Evolutionary conservation across 306 rosid genomes (phyloP).

Genomic region (Dryas alaskensis): DNA sequence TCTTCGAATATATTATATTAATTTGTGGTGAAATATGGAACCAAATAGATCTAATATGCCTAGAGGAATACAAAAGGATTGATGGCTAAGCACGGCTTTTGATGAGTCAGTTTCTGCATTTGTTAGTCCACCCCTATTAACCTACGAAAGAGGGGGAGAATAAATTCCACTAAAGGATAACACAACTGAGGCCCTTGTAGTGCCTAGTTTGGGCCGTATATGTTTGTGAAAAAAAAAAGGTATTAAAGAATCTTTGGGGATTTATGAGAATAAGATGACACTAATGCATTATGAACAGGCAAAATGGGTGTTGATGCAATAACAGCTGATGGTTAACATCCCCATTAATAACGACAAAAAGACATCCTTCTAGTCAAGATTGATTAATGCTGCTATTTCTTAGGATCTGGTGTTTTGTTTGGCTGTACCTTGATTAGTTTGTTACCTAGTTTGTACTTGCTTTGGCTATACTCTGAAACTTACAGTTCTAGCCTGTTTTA

Average conservation of each 20-base stretch:
- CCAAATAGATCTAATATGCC: background rate
- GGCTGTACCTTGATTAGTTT: no score
- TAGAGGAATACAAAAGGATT: background rate
- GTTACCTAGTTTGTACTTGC: no score
- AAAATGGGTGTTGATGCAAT: background rate
- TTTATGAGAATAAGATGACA: background rate
- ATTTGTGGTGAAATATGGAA: background rate
- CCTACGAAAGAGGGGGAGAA: background rate
- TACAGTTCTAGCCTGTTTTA: no score
- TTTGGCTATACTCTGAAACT: no score
- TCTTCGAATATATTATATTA: background rate
- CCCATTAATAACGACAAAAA: background rate
- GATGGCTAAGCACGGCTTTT: background rate
- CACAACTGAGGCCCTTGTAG: background rate
- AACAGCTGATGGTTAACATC: background rate
- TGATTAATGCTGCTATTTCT: background rate
- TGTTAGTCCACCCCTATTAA: background rate
- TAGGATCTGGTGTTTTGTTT: no score
- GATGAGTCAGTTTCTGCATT: background rate
- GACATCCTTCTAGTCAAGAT: background rate
- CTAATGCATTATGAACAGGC: background rate
- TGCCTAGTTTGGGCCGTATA: background rate
- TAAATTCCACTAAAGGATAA: background rate
- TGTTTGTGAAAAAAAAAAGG: background rate
- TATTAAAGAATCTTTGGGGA: background rate